Base-by-base conservation (phyloP, 2,329 filamentous ascomycete genomes). In the Neobulgaria alba region DNA sequence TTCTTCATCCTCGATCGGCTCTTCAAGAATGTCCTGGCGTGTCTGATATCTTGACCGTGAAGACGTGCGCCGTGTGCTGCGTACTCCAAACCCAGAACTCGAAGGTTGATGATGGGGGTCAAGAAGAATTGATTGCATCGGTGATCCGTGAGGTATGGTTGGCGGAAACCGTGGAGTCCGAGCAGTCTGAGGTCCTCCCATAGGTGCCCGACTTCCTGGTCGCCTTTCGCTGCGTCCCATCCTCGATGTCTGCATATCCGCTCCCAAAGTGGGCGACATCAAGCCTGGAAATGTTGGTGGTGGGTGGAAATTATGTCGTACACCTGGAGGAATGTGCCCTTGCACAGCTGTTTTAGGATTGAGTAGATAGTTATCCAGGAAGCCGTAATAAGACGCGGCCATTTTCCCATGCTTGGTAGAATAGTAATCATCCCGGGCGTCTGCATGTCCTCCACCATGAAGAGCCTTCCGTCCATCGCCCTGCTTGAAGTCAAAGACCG, bases 381-480 rank as follows among this genome's bases (percentile, higher is more conserved):
- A 98, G 2, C 89, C 88, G 56, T 92, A 89, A 59, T 95, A 92
- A 0, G 90, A 96, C 12, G 88, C 85, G n/a, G 92, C 82, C 86
- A 98, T 95, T 66, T 98, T 98, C 48, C 89, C 86, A 56, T 98
- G 89, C 58, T 95, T 95, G 8, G 88, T 87, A 16, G 86, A 80
- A 58, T 92, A 96, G 60, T 96, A 96, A 53, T 95, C 89, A 44
- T 92, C 85, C 9, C 92, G 79, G 8, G 88, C 73, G 58, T 88
- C 63, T 9, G 62, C 63, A 29, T 46, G 52, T 31, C 36, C 51
- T 34, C 39, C 50, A 36, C 63, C 59, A 33, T 61, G 59, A 3
- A 65, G 65, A 30, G 12, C 15, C 17, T 66, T 63, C 49, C 71
- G 72, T 35, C 75, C 72, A 16, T 81, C 71, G 17, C 81, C 84